A percentile compares a stretch with the other conserved stretches of the same genome.
These are phyloP conservation scores for Sextonia rubra DNA, from an alignment of 164 flowering plant species.

Conservation along the genomic window DNA sequence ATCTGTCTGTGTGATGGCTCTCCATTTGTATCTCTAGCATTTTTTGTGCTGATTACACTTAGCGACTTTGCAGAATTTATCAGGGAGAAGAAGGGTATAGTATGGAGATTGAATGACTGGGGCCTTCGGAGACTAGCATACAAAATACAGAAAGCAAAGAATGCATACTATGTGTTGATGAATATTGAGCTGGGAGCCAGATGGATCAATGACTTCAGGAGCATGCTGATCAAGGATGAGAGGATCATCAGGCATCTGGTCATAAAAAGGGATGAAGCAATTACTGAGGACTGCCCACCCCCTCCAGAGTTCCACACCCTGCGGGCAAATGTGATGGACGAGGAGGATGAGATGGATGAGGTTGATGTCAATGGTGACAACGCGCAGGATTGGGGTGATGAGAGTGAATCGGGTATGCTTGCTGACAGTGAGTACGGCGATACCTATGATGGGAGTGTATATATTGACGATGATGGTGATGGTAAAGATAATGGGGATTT, in stretches of 20 bases:
- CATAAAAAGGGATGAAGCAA: conserved; percentile 72
- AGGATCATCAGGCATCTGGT: conserved; percentile 96
- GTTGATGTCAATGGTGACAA: conserved; percentile 25
- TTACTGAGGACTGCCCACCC: conserved; percentile 80
- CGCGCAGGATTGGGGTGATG: conserved; percentile 16
- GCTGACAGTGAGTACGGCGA: conserved; percentile 11
- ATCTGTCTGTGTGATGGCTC: background rate
- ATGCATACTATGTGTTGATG: conserved; percentile 88
- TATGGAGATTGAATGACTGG: conserved; percentile 89
- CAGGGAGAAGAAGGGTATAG: conserved; percentile 71
- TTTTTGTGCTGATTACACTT: background rate
- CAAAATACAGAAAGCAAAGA: conserved; percentile 76
- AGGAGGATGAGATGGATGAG: conserved; percentile 28
- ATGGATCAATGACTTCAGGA: conserved; percentile 84
- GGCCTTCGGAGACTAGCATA: conserved; percentile 88
- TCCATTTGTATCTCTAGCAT: background rate
- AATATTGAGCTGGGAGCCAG: conserved; percentile 84
- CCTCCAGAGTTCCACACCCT: conserved; percentile 78
- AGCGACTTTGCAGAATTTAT: conserved; percentile 50
- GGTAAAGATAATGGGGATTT: conserved; percentile 5
- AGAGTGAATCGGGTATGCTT: conserved; percentile 2
- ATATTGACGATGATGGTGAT: conserved; percentile 13
- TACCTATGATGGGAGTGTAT: background rate
- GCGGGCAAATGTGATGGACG: conserved; percentile 31
- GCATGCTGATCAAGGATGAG: conserved; percentile 79